phyloP scores from a whole-genome alignment of 768 basidiomycete species.

The Mycena kentingensis region DNA sequence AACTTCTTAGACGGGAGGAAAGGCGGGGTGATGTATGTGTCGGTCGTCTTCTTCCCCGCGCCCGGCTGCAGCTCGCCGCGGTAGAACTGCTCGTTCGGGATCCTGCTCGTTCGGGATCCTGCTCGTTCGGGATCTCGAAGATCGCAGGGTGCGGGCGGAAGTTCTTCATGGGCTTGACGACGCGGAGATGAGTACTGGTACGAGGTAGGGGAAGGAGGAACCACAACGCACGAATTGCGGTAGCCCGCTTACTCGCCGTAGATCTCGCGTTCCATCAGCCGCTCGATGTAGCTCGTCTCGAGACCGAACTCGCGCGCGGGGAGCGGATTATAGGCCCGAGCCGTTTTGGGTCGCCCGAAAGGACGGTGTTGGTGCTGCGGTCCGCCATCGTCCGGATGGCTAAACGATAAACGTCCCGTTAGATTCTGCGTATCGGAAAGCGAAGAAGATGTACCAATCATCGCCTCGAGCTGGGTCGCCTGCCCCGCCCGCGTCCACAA shows the following conservation, averaged over 20 bases:
- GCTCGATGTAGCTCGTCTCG: constrained; percentile 61
- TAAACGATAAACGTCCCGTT: constrained; percentile 1
- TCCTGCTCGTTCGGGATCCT: too few species aligned
- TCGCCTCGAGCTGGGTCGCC: constrained; percentile 67
- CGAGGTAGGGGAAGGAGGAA: constrained; percentile 10
- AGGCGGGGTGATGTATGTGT: constrained; percentile 39
- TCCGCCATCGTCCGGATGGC: constrained; percentile 62
- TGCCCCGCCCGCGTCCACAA: constrained; percentile 76
- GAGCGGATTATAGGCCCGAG: constrained; percentile 71
- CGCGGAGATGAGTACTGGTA: constrained; percentile 17
- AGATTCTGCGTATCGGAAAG: background rate
- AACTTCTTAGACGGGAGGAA: constrained; percentile 50
- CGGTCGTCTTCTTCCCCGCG: constrained; percentile 43
- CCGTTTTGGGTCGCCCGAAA: constrained; percentile 74
- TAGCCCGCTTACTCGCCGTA: constrained; percentile 39
- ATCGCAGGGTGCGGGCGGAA: constrained; percentile 67
- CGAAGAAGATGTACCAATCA: constrained; percentile 43
- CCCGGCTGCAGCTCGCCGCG: constrained; percentile 50
- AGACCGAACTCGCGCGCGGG: constrained; percentile 56
- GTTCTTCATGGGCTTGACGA: constrained; percentile 65
- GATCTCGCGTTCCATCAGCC: constrained; percentile 51
- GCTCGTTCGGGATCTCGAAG: constrained; percentile 59
- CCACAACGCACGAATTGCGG: constrained; percentile 21
- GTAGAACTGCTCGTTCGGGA: constrained; percentile 66
- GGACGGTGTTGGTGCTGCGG: constrained; percentile 53